Conservation (phyloP, 208 protist genomes). For the Trypanosoma cruzi region DNA sequence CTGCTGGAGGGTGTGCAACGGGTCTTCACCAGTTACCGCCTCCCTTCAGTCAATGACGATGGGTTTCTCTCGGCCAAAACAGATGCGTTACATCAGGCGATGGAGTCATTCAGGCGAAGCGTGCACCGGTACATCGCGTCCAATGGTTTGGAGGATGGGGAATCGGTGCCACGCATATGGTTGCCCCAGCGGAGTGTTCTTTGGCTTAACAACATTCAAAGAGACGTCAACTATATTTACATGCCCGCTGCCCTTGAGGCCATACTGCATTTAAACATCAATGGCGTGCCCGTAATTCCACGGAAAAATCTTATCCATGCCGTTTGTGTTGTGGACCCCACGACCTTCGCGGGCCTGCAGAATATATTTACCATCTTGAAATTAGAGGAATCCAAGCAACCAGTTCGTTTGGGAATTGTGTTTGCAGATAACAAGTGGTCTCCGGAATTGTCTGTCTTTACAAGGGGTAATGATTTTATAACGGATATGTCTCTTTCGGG, state of each 20-base stretch:
- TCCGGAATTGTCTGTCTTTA: constrained; percentile 9
- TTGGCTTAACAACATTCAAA: constrained; percentile 85
- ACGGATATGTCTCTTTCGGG: constrained; percentile 6
- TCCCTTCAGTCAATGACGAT: constrained; percentile 1
- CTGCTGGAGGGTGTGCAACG: constrained; percentile 20
- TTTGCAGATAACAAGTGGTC: constrained; percentile 36
- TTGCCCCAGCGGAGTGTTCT: constrained; percentile 31
- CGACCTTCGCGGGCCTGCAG: constrained; percentile 7
- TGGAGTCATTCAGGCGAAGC: not conserved
- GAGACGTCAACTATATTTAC: constrained; percentile 44
- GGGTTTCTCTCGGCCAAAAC: not conserved
- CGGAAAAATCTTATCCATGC: constrained; percentile 75
- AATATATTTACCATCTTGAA: constrained; percentile 22
- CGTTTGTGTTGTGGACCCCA: constrained; percentile 68
- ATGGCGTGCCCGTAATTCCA: constrained; percentile 34
- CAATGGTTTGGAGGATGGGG: not conserved
- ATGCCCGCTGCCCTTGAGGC: constrained; percentile 13
- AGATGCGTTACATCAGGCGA: not conserved
- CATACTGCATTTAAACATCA: not conserved
- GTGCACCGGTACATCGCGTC: not conserved
- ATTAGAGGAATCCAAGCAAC: constrained; percentile 23
- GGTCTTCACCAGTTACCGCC: constrained; percentile 16
- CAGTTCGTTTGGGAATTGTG: constrained; percentile 61
- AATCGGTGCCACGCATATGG: constrained; percentile 22
- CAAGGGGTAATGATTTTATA: not conserved